These are phyloP conservation scores for Lasiodiplodia theobromae DNA, from an alignment of 2,329 filamentous ascomycete species.

Conservation along the genomic window DNA sequence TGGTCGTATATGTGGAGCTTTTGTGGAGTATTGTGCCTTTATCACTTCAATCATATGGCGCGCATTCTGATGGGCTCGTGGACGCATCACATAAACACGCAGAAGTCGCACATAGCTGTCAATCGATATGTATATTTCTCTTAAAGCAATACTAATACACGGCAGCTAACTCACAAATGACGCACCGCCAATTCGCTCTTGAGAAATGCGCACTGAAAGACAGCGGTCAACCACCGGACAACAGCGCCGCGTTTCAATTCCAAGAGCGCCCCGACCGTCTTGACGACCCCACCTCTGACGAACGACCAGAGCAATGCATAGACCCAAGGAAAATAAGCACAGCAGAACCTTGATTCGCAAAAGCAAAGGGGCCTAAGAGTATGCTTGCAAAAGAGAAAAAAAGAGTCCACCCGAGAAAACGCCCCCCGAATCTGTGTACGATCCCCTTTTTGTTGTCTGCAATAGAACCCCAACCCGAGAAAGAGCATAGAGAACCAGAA, in stretches of 20 bases:
- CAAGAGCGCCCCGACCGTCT: not conserved
- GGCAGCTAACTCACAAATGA: conserved; percentile 5
- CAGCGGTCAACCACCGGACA: not conserved
- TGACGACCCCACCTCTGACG: not conserved
- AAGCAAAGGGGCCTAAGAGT: not conserved
- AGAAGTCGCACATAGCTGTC: not conserved
- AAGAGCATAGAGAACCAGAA: conserved; percentile 16
- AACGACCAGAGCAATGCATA: not conserved
- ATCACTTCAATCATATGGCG: too few species aligned
- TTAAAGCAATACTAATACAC: conserved; percentile 21
- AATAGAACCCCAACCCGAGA: not conserved
- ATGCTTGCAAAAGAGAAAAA: conserved; percentile 6
- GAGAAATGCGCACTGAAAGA: not conserved
- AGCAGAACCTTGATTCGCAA: not conserved
- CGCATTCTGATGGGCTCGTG: not conserved
- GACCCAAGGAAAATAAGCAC: not conserved
- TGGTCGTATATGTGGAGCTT: too few species aligned
- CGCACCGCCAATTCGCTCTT: not conserved
- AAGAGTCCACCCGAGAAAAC: not conserved
- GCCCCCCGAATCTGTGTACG: conserved; percentile 8
- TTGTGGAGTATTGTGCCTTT: too few species aligned
- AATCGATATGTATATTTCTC: not conserved
- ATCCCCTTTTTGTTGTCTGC: conserved; percentile 4
- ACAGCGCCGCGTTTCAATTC: not conserved
- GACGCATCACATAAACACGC: not conserved